Evolutionary conservation across 768 basidiomycete genomes (phyloP), one percentile per base, ranked within the genome.

Genomic region (Calocybe indica): DNA sequence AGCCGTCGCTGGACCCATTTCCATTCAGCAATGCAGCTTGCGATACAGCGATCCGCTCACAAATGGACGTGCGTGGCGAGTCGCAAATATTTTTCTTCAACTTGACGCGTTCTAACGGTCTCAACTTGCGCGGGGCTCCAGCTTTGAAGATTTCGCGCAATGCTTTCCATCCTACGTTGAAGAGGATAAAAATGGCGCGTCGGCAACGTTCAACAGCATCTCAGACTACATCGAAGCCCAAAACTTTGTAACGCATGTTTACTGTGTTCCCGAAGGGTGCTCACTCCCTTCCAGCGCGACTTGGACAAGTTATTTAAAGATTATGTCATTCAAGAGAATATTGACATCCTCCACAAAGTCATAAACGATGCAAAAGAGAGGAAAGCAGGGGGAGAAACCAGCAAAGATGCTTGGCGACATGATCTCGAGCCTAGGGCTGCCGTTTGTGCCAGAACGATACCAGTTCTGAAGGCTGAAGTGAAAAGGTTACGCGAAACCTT

Each of bases 211-310:
- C 58, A 82, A 81, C 47, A 79, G 78, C 12, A 79, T 90, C 12
- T 80, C 85, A 5, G 72, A 79, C 52, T 85, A 85, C 46, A 83
- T 88, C 56, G 85, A 89, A 54, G 74, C 78, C 9, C 74, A 80
- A 43, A 83, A 79, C 42, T 58, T 70, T 55, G 74, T 74, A 57
- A 43, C 63, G 29, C 33, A 49, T 37, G 30, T 15, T 38, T 47
- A 12, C 2, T 6, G 15, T 2, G 11, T 10, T 45, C 9, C 22
- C 12, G 31, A 13, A 33, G 8, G 40, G 45, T 36, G 41, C 40
- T 51, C 13, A 41, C 35, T 32, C 35, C 45, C 40, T 12, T 42
- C 5, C 45, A 88, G 85, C 75, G 76, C 34, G 78, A 82, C 51
- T 73, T 84, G 36, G 83, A 88, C 44, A 75, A 80, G 34, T 52